Evolutionary conservation across 192 early-diverging fungal species (phyloP).

Genomic region (Borealophlyctis nickersoniae): DNA sequence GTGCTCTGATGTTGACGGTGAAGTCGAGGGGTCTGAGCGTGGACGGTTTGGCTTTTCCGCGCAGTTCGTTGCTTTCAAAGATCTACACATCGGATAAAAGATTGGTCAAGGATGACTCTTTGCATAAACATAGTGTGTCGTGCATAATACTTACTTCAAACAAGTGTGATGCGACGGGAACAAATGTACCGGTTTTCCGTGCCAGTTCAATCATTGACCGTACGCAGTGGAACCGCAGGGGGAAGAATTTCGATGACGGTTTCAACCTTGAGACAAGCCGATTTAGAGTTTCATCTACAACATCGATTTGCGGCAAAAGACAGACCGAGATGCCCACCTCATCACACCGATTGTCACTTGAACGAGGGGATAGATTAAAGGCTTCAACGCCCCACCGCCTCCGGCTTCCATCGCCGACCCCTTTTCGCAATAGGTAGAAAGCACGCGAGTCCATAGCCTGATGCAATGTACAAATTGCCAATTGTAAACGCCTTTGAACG

Average conservation of each 20-base stretch:
- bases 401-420: conserved; percentile 43
- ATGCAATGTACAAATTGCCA: conserved; percentile 97
- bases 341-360: conserved; percentile 36
- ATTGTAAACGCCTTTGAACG: conserved; percentile 88
- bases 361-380: conserved; percentile 85
- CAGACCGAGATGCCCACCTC: conserved; percentile 36
- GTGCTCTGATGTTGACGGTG: conserved; percentile 70
- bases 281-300: too few relatives aligned
- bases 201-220: conserved; percentile 68
- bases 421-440: conserved; percentile 67
- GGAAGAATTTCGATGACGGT: conserved; percentile 87
- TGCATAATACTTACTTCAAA: conserved; percentile 63
- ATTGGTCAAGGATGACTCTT: neutral
- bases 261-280: conserved; percentile 53
- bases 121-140: neutral
- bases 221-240: conserved; percentile 85
- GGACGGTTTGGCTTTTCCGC: conserved; percentile 66
- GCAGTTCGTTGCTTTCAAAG: conserved; percentile 62
- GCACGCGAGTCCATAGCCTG: conserved; percentile 83
- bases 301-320: neutral
- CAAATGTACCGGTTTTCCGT: conserved; percentile 69
- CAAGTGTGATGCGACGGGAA: conserved; percentile 81
- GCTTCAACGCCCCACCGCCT: conserved; percentile 33
- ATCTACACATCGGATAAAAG: conserved; percentile 19
- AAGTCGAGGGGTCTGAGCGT: conserved; percentile 86